Evolutionary conservation across 1,284 basidiomycete species (phyloP).

Genomic region (Paramarasmius palmivorus): DNA sequence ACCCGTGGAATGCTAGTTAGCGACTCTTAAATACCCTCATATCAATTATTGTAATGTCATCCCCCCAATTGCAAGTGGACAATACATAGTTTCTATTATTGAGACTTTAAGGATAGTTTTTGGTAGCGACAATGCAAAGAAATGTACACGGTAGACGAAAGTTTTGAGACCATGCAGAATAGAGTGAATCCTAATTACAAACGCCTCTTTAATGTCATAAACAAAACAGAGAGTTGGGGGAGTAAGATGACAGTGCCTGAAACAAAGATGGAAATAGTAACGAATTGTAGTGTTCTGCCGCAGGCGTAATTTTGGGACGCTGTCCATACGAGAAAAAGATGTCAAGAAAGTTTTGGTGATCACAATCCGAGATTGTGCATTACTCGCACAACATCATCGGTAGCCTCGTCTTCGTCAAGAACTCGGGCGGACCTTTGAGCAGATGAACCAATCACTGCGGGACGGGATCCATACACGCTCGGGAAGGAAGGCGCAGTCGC

Average conservation of each 20-base stretch:
- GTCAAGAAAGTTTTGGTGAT: constrained; percentile 17
- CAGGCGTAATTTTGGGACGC: constrained; percentile 5
- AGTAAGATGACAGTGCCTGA: constrained; percentile 1
- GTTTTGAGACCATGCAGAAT: constrained; percentile 11
- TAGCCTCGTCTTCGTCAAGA: constrained; percentile 56
- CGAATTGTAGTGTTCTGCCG: neutral
- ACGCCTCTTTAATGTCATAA: constrained; percentile 7
- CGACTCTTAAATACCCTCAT: neutral
- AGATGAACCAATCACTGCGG: constrained; percentile 48
- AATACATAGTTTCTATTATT: constrained; percentile 13
- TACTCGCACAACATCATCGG: constrained; percentile 75
- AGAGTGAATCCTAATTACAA: constrained; percentile 9
- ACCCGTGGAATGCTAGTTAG: constrained; percentile 12
- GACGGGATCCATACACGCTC: constrained; percentile 68
- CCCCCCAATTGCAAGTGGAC: neutral
- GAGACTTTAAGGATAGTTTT: constrained; percentile 10
- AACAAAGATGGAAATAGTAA: constrained; percentile 4
- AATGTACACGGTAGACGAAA: constrained; percentile 13
- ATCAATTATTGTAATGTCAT: neutral
- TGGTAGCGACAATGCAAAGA: neutral
- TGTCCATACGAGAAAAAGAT: constrained; percentile 7
- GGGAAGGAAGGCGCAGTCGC: constrained; percentile 78
- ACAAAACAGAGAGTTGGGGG: constrained; percentile 9
- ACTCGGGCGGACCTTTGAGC: constrained; percentile 39
- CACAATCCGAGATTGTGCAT: constrained; percentile 77